Base-by-base conservation (phyloP, 495 filamentous ascomycete species). In the Aspergillus sclerotiicarbonarius region DNA sequence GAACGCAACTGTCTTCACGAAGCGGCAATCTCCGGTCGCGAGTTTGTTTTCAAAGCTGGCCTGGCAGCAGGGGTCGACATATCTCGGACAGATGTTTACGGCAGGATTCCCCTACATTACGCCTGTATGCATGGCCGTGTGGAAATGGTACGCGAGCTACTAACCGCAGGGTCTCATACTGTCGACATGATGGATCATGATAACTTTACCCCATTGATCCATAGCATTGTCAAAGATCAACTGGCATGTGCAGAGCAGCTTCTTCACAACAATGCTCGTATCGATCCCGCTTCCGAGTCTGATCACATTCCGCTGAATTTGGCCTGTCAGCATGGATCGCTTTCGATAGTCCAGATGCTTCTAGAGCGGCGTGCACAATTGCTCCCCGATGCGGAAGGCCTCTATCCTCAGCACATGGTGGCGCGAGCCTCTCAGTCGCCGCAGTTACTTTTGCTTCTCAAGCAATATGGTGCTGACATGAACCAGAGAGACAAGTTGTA, bases 371-470 rank as follows among this genome's bases (percentile, higher is more conserved):
- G 84, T 7, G 91, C 93, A 12, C 75, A 77, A 51, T 82, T 98
- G 53, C 76, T 96, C 10, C 86, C 94, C 9, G 94, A 98, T 72
- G 95, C 94, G 1, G 95, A 98, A 76, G 94, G 94, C 0, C 81
- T 98, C 6, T 98, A 90, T 69, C 94, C 94, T n/a, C 94, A 98
- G 66, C 94, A 98, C 73, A 85, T 97, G 55, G 93, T 98, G 9
- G 95, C 95, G 15, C 84, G 94, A 29, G 95, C 92, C 47, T 92
- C 91, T 6, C 85, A 89, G 62, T 89, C 84, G 1, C 89, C 90
- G 6, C 77, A 88, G 43, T 79, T 96, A 29, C 76, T 98, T 0
- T 74, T 91, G 30, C 76, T 96, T 29, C 78, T 98, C 19, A 86
- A 92, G 67, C 75, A 87, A 33, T 90, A 95, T 66, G 92, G 92